Conservation (phyloP, 257 asterid genomes). For the Apocynum venetum region DNA sequence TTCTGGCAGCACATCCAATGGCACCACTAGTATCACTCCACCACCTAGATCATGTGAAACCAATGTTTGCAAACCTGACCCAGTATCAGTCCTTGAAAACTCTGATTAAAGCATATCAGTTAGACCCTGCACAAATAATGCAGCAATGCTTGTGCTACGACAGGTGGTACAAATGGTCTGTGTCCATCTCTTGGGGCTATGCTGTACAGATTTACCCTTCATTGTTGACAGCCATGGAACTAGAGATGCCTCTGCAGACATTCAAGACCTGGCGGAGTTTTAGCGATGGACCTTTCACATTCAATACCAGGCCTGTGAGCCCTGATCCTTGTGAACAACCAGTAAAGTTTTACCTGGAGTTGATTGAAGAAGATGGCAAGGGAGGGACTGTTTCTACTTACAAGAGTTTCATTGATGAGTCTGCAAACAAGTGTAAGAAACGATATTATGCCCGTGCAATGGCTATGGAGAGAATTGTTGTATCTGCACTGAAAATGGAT, state of each 20-base stretch:
- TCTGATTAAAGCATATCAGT: conserved; percentile 46
- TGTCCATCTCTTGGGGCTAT: conserved; percentile 86
- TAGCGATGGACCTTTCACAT: conserved; percentile 67
- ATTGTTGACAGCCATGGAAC: conserved; percentile 44
- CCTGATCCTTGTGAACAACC: conserved; percentile 57
- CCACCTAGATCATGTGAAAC: conserved; percentile 59
- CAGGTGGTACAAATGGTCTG: conserved; percentile 55
- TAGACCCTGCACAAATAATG: conserved; percentile 54
- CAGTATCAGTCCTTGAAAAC: conserved; percentile 50
- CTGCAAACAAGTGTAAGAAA: conserved; percentile 29
- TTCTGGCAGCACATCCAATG: conserved; percentile 81
- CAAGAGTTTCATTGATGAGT: conserved; percentile 23
- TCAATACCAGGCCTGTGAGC: conserved; percentile 68
- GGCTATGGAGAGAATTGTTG: conserved; percentile 38
- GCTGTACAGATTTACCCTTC: conserved; percentile 59
- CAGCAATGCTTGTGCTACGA: conserved; percentile 75
- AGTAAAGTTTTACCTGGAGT: conserved; percentile 39
- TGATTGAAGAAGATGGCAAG: conserved; percentile 18
- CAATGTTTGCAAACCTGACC: conserved; percentile 57
- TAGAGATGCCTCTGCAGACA: conserved; percentile 68
- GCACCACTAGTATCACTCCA: conserved; percentile 84
- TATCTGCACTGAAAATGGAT: conserved; percentile 54
- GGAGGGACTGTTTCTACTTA: conserved; percentile 47
- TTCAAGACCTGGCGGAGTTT: conserved; percentile 72
- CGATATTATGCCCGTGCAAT: conserved; percentile 24